A percentile compares a stretch with the other conserved stretches of the same genome.
These are phyloP conservation scores for Diplodia seriata DNA, from an alignment of 2,329 filamentous ascomycete species.

Conservation along the genomic window DNA sequence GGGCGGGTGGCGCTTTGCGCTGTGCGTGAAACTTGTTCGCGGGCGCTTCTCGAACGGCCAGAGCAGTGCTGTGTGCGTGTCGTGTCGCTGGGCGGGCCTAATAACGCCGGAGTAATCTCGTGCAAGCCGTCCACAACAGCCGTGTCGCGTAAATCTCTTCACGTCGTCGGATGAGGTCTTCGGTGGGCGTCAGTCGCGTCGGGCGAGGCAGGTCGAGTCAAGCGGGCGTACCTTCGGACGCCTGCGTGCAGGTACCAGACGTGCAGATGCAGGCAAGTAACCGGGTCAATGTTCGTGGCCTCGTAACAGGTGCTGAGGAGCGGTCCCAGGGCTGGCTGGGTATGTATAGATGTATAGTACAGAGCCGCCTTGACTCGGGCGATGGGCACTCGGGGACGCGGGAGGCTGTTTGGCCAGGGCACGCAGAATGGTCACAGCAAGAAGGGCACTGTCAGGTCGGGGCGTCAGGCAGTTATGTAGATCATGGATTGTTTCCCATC, in stretches of 20 bases:
- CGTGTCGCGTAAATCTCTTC: slow-evolving; percentile 32
- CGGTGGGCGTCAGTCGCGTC: slow-evolving; percentile 24
- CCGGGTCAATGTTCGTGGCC: slow-evolving; percentile 22
- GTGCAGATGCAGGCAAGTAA: slow-evolving; percentile 29
- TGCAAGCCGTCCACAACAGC: slow-evolving; percentile 31
- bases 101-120: slow-evolving; percentile 28
- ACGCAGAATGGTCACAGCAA: slow-evolving; percentile 33
- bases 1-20: slow-evolving; percentile 16
- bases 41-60: slow-evolving; percentile 16
- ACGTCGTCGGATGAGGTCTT: slow-evolving; percentile 25
- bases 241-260: slow-evolving; percentile 32
- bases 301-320: slow-evolving; percentile 31
- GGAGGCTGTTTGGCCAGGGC: slow-evolving; percentile 37
- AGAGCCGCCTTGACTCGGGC: slow-evolving; percentile 30
- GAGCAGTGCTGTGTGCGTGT: slow-evolving; percentile 3
- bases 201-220: background rate
- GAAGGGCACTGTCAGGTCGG: slow-evolving; percentile 31
- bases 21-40: slow-evolving; percentile 21
- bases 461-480: slow-evolving; percentile 43
- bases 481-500: slow-evolving; percentile 38
- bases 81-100: slow-evolving; percentile 30
- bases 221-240: slow-evolving; percentile 36
- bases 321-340: slow-evolving; percentile 19
- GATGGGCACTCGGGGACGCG: slow-evolving; percentile 29
- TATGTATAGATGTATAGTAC: slow-evolving; percentile 34